phyloP scores from a whole-genome alignment of 2,329 filamentous ascomycete species.

The Monilinia fructigena region DNA sequence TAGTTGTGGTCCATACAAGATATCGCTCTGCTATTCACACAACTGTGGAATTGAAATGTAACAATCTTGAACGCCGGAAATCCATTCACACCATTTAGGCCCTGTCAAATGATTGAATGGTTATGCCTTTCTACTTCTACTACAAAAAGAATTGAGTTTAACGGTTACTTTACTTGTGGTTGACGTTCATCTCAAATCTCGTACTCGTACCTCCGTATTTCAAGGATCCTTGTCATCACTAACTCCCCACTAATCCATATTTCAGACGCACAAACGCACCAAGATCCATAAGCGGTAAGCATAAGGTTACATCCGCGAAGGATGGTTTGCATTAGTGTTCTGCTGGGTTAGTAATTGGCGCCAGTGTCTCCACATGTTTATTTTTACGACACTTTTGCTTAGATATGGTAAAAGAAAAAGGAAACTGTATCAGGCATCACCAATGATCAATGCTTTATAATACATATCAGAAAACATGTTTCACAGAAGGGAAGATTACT shows the following conservation, averaged over 20 bases:
- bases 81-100: background rate
- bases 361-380: slow-evolving; percentile 18
- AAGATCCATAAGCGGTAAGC: background rate
- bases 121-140: background rate
- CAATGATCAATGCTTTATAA: background rate
- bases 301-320: slow-evolving; percentile 1
- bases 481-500: background rate
- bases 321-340: slow-evolving; percentile 10
- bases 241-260: background rate
- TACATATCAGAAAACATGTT: background rate
- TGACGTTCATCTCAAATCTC: background rate
- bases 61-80: background rate
- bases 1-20: background rate
- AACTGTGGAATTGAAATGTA: background rate
- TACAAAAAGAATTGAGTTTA: background rate
- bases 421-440: background rate
- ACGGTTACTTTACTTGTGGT: background rate
- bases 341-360: slow-evolving; percentile 1
- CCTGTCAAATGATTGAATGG: background rate
- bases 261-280: background rate
- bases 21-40: background rate
- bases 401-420: background rate
- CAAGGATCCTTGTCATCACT: background rate
- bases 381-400: slow-evolving; percentile 20
- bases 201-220: slow-evolving; percentile 12